These are phyloP conservation scores for Rhodocollybia butyracea DNA, from an alignment of 768 basidiomycete species.

Conservation along the genomic window DNA sequence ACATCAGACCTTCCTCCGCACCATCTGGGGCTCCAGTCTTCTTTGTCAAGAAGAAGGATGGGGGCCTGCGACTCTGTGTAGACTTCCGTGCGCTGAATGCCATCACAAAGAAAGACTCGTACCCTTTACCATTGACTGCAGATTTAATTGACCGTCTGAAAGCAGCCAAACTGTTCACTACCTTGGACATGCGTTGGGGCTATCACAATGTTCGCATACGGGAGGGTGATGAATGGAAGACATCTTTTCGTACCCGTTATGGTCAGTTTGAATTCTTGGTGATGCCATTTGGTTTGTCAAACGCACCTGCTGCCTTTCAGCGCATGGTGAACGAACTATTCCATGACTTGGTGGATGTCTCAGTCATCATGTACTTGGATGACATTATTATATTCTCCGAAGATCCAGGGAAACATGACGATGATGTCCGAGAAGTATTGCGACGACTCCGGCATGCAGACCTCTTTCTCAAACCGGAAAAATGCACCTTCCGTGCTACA, in stretches of 20 bases:
- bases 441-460: background rate
- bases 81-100: too few species aligned
- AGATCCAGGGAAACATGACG: background rate
- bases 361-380: background rate
- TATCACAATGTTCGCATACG: slow-evolving; percentile 20
- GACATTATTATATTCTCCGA: background rate
- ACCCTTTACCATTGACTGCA: background rate
- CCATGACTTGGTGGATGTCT: too few species aligned
- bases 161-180: background rate
- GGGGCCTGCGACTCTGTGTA: too few species aligned
- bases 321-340: too few species aligned
- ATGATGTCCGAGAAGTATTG: background rate
- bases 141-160: background rate
- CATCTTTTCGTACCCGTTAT: slow-evolving; percentile 31
- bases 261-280: slow-evolving; percentile 28
- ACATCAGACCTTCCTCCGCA: background rate
- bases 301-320: slow-evolving; percentile 17
- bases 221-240: slow-evolving; percentile 40
- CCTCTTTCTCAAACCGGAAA: background rate
- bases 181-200: background rate
- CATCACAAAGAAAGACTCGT: background rate
- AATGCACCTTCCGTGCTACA: background rate
- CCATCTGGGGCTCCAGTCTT: too few species aligned
- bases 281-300: slow-evolving; percentile 25
- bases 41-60: too few species aligned